A percentile compares a stretch with the other conserved stretches of the same genome.
Conservation (phyloP, 192 early-diverging fungal genomes). For the Dispira simplex region DNA sequence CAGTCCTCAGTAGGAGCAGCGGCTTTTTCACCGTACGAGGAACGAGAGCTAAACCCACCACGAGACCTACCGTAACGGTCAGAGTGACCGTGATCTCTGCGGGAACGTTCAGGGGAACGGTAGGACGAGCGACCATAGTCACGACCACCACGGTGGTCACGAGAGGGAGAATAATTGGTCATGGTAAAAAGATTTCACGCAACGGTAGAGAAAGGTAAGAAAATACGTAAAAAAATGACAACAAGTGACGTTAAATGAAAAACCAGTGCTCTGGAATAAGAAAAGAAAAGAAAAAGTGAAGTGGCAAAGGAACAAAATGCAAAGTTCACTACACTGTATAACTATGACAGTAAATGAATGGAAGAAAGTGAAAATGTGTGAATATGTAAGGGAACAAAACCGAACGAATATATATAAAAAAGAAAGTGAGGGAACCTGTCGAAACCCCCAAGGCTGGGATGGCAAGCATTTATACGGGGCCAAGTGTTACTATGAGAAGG, state of each 20-base stretch:
- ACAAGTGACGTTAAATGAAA: not conserved
- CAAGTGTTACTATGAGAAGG: not conserved
- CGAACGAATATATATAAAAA: not conserved
- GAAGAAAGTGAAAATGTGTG: not conserved
- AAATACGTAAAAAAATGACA: not conserved
- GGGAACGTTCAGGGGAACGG: conserved; percentile 11
- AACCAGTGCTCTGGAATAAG: conserved; percentile 11
- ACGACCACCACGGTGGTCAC: conserved; percentile 18
- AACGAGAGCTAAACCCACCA: conserved; percentile 19
- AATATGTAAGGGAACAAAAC: not conserved
- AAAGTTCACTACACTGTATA: not conserved
- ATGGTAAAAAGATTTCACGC: not conserved
- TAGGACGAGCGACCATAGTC: conserved; percentile 6
- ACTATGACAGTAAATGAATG: not conserved
- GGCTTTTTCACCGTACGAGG: conserved; percentile 21
- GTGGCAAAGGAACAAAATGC: not conserved
- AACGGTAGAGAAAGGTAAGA: not conserved
- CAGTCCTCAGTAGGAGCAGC: conserved; percentile 47
- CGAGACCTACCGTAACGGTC: conserved; percentile 14
- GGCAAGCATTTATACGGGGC: not conserved
- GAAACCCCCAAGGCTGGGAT: not conserved
- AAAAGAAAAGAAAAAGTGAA: not conserved
- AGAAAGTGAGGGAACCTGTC: not conserved
- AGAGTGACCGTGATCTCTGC: conserved; percentile 24
- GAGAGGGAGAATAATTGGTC: conserved; percentile 8